Evolutionary conservation across 2,329 filamentous ascomycete species (phyloP), one percentile per base, ranked within the genome.

Genomic region (Beauveria sp.): DNA sequence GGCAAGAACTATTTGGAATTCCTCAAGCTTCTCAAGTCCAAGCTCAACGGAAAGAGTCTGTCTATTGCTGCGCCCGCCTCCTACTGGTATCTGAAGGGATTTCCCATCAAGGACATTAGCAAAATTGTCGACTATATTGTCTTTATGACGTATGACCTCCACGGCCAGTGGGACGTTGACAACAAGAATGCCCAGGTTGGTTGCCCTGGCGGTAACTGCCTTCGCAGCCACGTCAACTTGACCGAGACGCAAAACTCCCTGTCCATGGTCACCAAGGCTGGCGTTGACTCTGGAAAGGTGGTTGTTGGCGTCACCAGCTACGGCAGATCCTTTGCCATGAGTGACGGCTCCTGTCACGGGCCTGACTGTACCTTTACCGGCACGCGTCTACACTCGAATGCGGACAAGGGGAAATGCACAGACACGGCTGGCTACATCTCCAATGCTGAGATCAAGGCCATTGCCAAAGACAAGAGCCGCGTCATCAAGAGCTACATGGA

Each of bases 171-270:
- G 67, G 63, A 74, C 55, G 59, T 54, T 34, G 20, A 10, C 20
- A 43, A 7, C 55, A 55, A 72, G 52, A 64, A 2, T 71, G 60
- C 71, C 0, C 60, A 58, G 8, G 34, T 63, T 3, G 73, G 72
- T 8, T 78, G 76, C 58, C 1, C 53, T 40, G 0, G 18, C 3
- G 70, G 72, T 3, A 70, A 67, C 63, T 74, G 72, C 46, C 65
- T 75, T 1, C 66, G 76, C 1, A 69, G 66, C 3, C 71, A 76
- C 48, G 68, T 76, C 28, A 77, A 77, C 65, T 42, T 68, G 26
- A 77, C 76, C 0, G 73, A 76, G 61, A 76, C 72, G n/a, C 20
- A 38, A 26, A 49, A 20, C 34, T 22, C 28, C 5, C 14, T 52
- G 49, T 14, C 16, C 28, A 52, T 52, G 49, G 46, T 55, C 18